Percentiles rank a stretch among this genome's conserved stretches.
phyloP scores from a whole-genome alignment of 2,329 filamentous ascomycete species.

The Ophiostoma sp. region DNA sequence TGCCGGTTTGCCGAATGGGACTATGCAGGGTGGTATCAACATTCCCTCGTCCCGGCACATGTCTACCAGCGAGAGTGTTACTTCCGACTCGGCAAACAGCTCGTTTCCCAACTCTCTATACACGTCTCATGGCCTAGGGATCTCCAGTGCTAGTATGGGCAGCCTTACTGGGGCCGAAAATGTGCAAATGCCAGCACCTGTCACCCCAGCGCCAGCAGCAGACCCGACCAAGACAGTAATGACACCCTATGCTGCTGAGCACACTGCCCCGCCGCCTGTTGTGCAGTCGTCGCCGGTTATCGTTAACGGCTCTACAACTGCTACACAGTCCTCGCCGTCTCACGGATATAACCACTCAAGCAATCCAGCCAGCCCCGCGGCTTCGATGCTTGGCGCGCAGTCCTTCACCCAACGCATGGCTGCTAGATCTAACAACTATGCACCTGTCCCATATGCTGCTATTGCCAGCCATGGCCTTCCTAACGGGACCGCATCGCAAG shows the following conservation, averaged over 20 bases:
- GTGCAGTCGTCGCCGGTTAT: conserved; percentile 45
- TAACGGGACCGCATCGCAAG: conserved; percentile 29
- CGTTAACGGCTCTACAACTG: conserved; percentile 44
- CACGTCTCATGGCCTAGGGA: conserved; percentile 35
- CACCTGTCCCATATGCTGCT: conserved; percentile 29
- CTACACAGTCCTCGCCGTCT: conserved; percentile 20
- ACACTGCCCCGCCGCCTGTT: conserved; percentile 19
- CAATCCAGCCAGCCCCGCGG: not conserved
- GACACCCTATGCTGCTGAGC: conserved; percentile 29
- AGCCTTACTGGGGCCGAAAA: not conserved
- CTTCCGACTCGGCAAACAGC: conserved; percentile 25
- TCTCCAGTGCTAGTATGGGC: conserved; percentile 14
- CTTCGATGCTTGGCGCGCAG: conserved; percentile 21
- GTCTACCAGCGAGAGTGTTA: conserved; percentile 30
- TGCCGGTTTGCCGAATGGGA: conserved; percentile 25
- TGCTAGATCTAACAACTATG: conserved; percentile 29
- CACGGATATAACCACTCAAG: not conserved
- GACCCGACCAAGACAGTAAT: conserved; percentile 20
- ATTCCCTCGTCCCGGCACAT: conserved; percentile 26
- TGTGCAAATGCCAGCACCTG: conserved; percentile 16
- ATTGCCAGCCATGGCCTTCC: conserved; percentile 31
- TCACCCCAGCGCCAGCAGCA: conserved; percentile 16
- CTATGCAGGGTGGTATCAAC: not conserved
- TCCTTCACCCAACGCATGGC: conserved; percentile 35
- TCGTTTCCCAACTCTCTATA: conserved; percentile 30